These are phyloP conservation scores for Lactarius sp. DNA, from an alignment of 768 basidiomycete species.

Conservation along the genomic window DNA sequence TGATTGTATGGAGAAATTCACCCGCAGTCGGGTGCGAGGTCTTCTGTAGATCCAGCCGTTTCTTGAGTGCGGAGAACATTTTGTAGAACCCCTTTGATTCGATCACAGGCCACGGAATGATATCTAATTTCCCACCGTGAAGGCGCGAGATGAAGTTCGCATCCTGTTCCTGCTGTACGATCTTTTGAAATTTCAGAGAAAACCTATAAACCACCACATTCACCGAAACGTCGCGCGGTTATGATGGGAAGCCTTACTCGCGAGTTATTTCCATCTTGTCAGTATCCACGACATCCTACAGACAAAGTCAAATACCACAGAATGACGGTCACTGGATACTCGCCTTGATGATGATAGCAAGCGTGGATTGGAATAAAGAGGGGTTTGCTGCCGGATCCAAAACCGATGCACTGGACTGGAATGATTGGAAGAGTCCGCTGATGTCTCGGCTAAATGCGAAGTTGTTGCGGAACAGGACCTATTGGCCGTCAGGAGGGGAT, in stretches of 20 bases:
- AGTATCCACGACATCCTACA: conserved; percentile 57
- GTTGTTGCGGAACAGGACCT: conserved; percentile 64
- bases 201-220: conserved; percentile 37
- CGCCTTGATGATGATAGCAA: conserved; percentile 64
- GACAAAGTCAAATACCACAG: background rate
- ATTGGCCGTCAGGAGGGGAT: background rate
- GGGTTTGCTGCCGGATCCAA: conserved; percentile 58
- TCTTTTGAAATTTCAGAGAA: conserved; percentile 51
- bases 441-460: conserved; percentile 59
- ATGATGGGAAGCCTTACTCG: conserved; percentile 40
- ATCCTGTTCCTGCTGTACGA: conserved; percentile 56
- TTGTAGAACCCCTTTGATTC: conserved; percentile 56
- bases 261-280: conserved; percentile 53
- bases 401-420: conserved; percentile 53
- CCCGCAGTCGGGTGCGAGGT: conserved; percentile 48
- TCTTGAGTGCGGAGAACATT: conserved; percentile 45
- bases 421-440: conserved; percentile 55
- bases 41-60: conserved; percentile 43
- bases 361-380: conserved; percentile 51
- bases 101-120: conserved; percentile 65
- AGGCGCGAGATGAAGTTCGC: conserved; percentile 59
- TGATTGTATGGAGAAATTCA: conserved; percentile 52
- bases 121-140: conserved; percentile 50
- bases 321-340: background rate
- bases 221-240: background rate